Percentiles rank a stretch among this genome's conserved stretches.
Evolutionary conservation across 2,329 filamentous ascomycete genomes (phyloP).

Genomic region (Epichloe baconii): DNA sequence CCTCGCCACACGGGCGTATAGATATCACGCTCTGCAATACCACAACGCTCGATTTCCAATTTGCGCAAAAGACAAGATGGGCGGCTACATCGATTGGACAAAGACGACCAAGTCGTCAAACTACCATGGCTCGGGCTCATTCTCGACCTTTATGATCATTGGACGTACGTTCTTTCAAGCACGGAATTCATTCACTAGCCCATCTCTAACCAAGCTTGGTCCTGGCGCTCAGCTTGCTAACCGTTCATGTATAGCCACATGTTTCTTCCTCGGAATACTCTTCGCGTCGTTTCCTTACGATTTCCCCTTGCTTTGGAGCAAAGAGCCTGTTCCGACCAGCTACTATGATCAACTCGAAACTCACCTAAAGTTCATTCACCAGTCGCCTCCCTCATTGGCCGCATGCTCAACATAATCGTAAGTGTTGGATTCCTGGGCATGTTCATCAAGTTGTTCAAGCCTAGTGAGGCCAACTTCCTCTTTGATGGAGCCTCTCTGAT

Average conservation of each 20-base stretch:
- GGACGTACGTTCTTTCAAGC: conserved; percentile 53
- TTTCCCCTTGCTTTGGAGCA: conserved; percentile 75
- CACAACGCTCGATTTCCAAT: not conserved
- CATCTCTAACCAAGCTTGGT: not conserved
- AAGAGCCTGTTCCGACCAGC: conserved; percentile 44
- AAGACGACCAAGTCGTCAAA: conserved; percentile 44
- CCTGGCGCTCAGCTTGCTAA: not conserved
- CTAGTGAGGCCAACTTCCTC: conserved; percentile 86
- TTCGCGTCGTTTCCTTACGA: conserved; percentile 96
- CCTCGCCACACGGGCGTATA: not conserved
- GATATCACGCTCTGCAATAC: not conserved
- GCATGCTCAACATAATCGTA: conserved; percentile 89
- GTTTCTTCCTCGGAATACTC: conserved; percentile 96
- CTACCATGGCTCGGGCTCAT: conserved; percentile 54
- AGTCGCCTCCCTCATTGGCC: conserved; percentile 83
- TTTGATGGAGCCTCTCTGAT: conserved; percentile 78
- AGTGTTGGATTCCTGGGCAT: conserved; percentile 78
- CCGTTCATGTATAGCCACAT: conserved; percentile 48
- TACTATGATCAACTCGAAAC: conserved; percentile 80
- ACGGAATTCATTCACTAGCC: not conserved
- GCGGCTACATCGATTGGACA: conserved; percentile 35
- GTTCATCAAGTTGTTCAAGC: conserved; percentile 87
- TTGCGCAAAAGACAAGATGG: conserved; percentile 13
- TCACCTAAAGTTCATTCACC: conserved; percentile 84
- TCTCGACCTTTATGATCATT: conserved; percentile 94